Evolutionary conservation across 345 rosid genomes (phyloP), one percentile per base, ranked within the genome.

Genomic region (Gossypium sturtianum): DNA sequence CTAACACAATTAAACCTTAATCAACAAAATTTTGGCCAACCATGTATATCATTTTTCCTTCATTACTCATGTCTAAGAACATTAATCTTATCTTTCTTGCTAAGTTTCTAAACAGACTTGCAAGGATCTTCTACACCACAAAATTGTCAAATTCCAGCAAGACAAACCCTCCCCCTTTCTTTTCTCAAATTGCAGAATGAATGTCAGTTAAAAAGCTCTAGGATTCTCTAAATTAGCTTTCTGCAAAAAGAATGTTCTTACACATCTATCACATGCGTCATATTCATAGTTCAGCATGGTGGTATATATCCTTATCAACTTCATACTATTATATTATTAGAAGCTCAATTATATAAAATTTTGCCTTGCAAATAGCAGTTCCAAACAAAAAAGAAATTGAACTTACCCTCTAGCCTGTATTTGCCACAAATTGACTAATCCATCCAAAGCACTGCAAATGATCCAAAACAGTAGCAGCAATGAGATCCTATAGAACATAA

Each of bases 381-480:
- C 34, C 15, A 20, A 57, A 48, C 68, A 43, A 70, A 17, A n/a
- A 66, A 67, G 16, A 56, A 25, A 9, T 57, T 60, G 64, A 12
- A 57, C 78, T 8, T 60, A 87, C 91, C 91, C 87, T 52, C 81
- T 79, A 49, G 86, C 78, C 73, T 84, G 89, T 76, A 87, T 76
- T 79, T 85, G 89, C 89, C 89, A 85, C 80, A 87, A 81, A 71
- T 76, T 81, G 70, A 87, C 82, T 78, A 82, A 53, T 48, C 91
- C 91, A 82, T 87, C 91, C 74, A 87, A 70, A 74, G 87, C 86
- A 81, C 91, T 87, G 70, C 79, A 72, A 75, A 73, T 9, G 63
- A 64, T 78, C 59, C 75, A 71, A 61, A 48, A 47, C 2, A 44
- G 10, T 12, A 76, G 62, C 43, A 79, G 56, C 65, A 54, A 66